Base-by-base conservation (phyloP, 2,329 filamentous ascomycete species). In the Xylaria sp. region DNA sequence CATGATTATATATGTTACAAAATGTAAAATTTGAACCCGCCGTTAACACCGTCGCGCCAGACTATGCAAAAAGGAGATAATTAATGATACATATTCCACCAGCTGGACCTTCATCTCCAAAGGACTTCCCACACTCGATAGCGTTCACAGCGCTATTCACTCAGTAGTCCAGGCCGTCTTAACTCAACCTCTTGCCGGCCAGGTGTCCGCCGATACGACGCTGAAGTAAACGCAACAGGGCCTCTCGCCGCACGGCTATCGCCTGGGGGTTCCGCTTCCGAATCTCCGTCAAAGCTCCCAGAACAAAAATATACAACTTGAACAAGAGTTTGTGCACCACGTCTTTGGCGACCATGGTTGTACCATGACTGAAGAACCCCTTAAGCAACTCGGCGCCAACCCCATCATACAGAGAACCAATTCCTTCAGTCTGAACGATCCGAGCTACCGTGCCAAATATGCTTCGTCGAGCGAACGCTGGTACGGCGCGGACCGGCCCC, bases 261-360 rank as follows among this genome's bases (percentile, higher is more conserved):
- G 1, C 13, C 48, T 15, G 28, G 23, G 33, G 33, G n/a, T 23
- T 58, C 36, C 63, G 67, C 7, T 48, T 57, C 23, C 64, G 54
- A 9, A 75, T 36, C 68, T 75, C 73, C 0, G 67, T 65, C 33
- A 85, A 71, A 3, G 83, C 70, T 28, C 82, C 82, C n/a, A 92
- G 80, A 1, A 91, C 76, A 6, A 89, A 76, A 72, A 93, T 92
- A 80, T 95, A 97, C 4, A 90, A 74, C 71, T 88, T 88, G 67
- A 97, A 87, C 65, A 97, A 88, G 17, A 90, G 79, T 33, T 87
- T 84, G 77, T 97, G 92, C 9, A 96, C 87, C 5, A 87, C 82
- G 65, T 95, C 92, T 80, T 97, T 97, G 67, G 92, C 89, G 63
- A 95, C 82, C 92, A 97, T 97, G 0, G 93, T 95, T 60, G 94